Evolutionary conservation across 768 basidiomycete genomes (phyloP).

Genomic region (Coprinellus micaceus): DNA sequence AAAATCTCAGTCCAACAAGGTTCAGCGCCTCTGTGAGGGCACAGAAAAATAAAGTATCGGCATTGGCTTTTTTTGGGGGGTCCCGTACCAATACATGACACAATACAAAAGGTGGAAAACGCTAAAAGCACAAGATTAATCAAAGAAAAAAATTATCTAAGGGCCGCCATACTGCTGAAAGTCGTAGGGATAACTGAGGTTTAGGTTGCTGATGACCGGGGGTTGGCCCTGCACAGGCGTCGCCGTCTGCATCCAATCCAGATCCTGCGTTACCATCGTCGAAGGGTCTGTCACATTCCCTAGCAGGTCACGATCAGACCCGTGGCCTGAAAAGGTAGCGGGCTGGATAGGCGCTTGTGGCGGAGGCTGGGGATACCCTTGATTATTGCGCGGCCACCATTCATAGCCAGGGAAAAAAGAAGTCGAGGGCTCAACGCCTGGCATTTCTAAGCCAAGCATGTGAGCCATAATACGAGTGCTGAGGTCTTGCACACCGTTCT

Average conservation of each 20-base stretch:
- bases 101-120: too few species aligned
- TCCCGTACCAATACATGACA: too few species aligned
- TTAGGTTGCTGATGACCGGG: constrained; percentile 13
- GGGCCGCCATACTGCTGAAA: constrained; percentile 28
- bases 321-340: constrained; percentile 6
- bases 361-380: constrained; percentile 9
- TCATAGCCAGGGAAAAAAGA: constrained; percentile 57
- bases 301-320: constrained; percentile 1
- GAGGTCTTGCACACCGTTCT: constrained; percentile 57
- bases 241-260: constrained; percentile 12
- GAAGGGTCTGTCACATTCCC: not conserved
- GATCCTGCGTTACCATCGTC: not conserved
- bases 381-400: constrained; percentile 57
- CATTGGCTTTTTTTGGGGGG: too few species aligned
- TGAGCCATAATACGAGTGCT: constrained; percentile 67
- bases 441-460: constrained; percentile 65
- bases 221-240: constrained; percentile 14
- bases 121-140: constrained; percentile 1
- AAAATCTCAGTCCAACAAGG: not conserved
- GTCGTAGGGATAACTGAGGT: constrained; percentile 27
- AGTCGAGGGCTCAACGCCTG: constrained; percentile 59
- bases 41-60: too few species aligned
- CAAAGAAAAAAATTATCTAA: constrained; percentile 11
- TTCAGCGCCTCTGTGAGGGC: too few species aligned
- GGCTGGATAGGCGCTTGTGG: not conserved